Conservation (phyloP, 2,329 filamentous ascomycete genomes). For the Torrubiella hemipterigena region DNA sequence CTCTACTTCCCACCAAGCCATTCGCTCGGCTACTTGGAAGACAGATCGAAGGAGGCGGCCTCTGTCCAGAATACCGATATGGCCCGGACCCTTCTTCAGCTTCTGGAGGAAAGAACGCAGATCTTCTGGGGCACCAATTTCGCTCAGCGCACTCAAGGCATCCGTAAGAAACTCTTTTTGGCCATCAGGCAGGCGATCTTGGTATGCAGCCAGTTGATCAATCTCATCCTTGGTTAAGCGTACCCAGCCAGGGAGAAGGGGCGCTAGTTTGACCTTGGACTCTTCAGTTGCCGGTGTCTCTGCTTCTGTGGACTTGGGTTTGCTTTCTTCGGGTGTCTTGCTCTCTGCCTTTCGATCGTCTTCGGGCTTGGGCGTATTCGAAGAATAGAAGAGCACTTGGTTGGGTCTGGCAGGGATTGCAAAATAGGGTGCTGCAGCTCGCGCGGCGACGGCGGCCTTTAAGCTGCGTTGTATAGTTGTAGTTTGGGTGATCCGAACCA, state of each 20-base stretch:
- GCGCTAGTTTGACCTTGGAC: constrained; percentile 14
- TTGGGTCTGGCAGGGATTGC: constrained; percentile 20
- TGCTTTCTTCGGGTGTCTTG: constrained; percentile 1
- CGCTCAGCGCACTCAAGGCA: constrained; percentile 50
- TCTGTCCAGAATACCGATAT: constrained; percentile 27
- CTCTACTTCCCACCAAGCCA: constrained; percentile 16
- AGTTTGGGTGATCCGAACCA: constrained; percentile 44
- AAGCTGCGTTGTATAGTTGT: constrained; percentile 34
- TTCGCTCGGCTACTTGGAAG: constrained; percentile 22
- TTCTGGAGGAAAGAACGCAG: constrained; percentile 44
- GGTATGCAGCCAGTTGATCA: constrained; percentile 43
- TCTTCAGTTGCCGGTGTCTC: constrained; percentile 9
- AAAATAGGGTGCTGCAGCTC: constrained; percentile 19
- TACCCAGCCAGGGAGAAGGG: constrained; percentile 34
- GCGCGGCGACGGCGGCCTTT: constrained; percentile 19
- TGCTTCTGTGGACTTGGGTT: constrained; percentile 4
- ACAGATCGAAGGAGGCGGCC: constrained; percentile 23
- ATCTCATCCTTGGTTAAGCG: constrained; percentile 32
- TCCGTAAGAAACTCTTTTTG: constrained; percentile 48
- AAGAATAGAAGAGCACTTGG: no score
- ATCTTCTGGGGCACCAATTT: constrained; percentile 58
- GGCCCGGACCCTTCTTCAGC: constrained; percentile 44
- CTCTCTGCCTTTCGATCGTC: constrained; percentile 42
- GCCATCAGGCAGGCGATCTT: constrained; percentile 50
- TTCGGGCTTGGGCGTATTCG: background rate